Base-by-base conservation (phyloP, 116 monocot species). In the Iris pallida region DNA sequence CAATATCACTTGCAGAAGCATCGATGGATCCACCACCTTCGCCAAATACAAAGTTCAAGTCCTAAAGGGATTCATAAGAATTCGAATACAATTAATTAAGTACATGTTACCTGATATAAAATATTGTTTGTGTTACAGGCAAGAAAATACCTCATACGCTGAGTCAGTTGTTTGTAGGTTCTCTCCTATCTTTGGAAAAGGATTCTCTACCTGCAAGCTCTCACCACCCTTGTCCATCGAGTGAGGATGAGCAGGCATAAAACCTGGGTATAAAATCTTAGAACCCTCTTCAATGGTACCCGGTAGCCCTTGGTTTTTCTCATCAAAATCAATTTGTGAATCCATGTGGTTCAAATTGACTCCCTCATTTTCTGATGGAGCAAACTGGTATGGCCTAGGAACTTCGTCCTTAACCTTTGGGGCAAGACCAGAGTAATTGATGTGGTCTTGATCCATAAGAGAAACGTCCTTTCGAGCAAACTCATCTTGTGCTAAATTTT, bases 401-500 rank as follows among this genome's bases (percentile, higher is more conserved):
- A 67, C 64, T 43, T 53, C 81, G 16, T 76, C 78, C 48, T 79
- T 73, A 20, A 46, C 61, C 55, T 77, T 83, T 20, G 64, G 16
- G 59, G 73, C 45, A n/a, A 53, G 20, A 74, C 80, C 63, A 47
- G 78, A 47, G 60, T 73, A 81, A 66, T 49, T 65, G 62, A 75
- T 71, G 20, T 79, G 81, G 51, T 97, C 92, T 69, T 90, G 92
- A 73, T 92, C 90, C 65, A 92, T 88, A 48, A 87, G 85, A 66
- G 87, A 87, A 68, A 83, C 61, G 77, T 85, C 84, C 72, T 93
- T 99, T 8, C 71, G 75, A 43, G 63, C 65, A 88, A 93, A 93
- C 74, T 93, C 86, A 64, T 79, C 84, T 66, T 81, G 89, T 0
- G 93, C 90, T 66, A 93, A 78, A 59, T 90, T 88, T 78, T 88